Base-by-base conservation (phyloP, 352 stramenopile species). In the Albugo laibachii region DNA sequence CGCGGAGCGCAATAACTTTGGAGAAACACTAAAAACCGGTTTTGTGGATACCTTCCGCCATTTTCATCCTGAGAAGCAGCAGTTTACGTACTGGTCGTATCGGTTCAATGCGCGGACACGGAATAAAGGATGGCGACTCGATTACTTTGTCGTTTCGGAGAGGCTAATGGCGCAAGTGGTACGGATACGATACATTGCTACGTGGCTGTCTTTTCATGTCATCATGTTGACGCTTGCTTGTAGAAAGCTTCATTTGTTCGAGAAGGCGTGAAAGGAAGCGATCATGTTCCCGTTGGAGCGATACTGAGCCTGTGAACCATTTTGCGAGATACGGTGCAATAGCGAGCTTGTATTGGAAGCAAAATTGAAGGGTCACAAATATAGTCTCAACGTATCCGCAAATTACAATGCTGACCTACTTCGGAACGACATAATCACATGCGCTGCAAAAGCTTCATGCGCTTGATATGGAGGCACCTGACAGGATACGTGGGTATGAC, bases 81-180 rank as follows among this genome's bases (percentile, higher is more conserved):
- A 77, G 56, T 87, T 75, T 57, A 79, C 74, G 35, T 91, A 85
- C 55, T 91, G 75, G 54, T 78, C 66, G 37, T 91, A 91, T 56
- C 74, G 77, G 13, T 65, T 86, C 51, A 83, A 78, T 36, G 71
- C 67, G 41, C 69, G 74, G 18, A 61, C 60, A 5, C 82, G 85
- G 58, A 86, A 87, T 60, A 91, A 86, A 44, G 77, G 77, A n/a
- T 91, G 77, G 77, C 72, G 77, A 6, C 49, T 91, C 15, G 77
- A 91, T 57, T 91, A 91, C 48, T 85, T 91, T 54, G 65, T 91
- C 19, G 57, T 79, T 19, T 91, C 74, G 5, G 47, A 77, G 48
- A 41, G 55, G 16, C 59, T 91, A 19, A 52, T 84, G 51, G 44
- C 54, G 3, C 54, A 57, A 35, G 71, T 91, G 60, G 74, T 87